Evolutionary conservation across 805 yeast species (phyloP).

Genomic region (Wickerhamomyces ciferrii): DNA sequence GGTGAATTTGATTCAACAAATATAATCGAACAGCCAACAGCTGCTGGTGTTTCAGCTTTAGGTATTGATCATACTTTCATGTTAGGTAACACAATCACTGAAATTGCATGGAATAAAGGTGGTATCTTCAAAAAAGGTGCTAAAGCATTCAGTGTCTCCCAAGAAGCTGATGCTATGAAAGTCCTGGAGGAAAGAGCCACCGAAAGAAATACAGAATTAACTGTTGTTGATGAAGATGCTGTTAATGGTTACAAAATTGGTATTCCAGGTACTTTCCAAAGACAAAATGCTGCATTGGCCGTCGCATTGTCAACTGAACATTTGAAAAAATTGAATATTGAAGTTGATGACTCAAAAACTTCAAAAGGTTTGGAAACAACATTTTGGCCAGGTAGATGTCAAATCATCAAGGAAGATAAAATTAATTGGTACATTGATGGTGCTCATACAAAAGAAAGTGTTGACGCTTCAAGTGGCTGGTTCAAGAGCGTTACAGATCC

Average conservation of each 20-base stretch:
- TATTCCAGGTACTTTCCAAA: conserved; percentile 81
- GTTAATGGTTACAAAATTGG: conserved; percentile 44
- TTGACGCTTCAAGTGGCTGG: conserved; percentile 82
- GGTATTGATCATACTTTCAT: conserved; percentile 85
- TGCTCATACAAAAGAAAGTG: conserved; percentile 90
- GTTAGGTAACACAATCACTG: conserved; percentile 81
- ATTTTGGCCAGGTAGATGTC: conserved; percentile 96
- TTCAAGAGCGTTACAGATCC: conserved; percentile 38
- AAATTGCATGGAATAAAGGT: conserved; percentile 94
- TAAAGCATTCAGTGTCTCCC: conserved; percentile 62
- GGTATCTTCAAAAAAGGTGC: conserved; percentile 78
- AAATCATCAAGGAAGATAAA: conserved; percentile 44
- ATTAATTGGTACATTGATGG: conserved; percentile 90
- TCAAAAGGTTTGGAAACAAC: conserved; percentile 58
- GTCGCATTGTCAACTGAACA: conserved; percentile 62
- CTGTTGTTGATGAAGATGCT: conserved; percentile 40
- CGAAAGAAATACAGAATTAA: conserved; percentile 52
- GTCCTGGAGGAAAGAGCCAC: conserved; percentile 60
- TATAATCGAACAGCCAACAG: conserved; percentile 71
- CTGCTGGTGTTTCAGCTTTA: conserved; percentile 77
- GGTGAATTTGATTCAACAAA: conserved; percentile 98
- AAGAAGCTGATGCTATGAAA: conserved; percentile 50
- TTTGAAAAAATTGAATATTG: conserved; percentile 42
- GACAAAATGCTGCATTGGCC: conserved; percentile 83
- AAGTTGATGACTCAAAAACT: conserved; percentile 17